Conservation (phyloP, 192 early-diverging fungal genomes). For the Backusella circina region DNA sequence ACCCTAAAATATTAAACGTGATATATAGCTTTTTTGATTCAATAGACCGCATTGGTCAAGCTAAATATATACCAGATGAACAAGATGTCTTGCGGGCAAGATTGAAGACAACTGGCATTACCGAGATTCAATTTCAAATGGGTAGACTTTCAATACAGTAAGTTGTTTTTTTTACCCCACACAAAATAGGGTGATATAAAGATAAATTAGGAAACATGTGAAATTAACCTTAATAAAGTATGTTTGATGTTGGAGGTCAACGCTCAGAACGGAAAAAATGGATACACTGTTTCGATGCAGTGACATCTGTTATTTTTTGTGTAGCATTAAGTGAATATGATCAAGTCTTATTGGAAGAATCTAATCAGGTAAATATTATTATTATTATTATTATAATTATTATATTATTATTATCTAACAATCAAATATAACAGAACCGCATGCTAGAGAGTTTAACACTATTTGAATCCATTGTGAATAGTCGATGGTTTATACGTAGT, state of each 20-base stretch:
- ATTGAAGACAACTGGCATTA: constrained; percentile 96
- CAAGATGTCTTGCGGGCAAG: constrained; percentile 94
- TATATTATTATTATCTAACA: constrained; percentile 3
- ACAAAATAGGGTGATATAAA: not conserved
- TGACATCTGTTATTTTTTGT: constrained; percentile 84
- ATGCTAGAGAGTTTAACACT: constrained; percentile 81
- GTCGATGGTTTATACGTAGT: constrained; percentile 77
- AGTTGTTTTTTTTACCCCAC: not conserved
- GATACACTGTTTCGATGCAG: constrained; percentile 75
- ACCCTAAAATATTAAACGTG: no score
- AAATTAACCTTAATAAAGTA: constrained; percentile 31
- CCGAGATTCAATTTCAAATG: constrained; percentile 93
- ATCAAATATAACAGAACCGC: constrained; percentile 62
- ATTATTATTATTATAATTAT: not conserved
- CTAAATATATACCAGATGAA: constrained; percentile 88
- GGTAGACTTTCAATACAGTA: constrained; percentile 83
- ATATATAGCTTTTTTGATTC: constrained; percentile 82
- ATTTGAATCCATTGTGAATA: constrained; percentile 83
- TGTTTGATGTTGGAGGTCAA: constrained; percentile 78
- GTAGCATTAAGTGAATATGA: constrained; percentile 84
- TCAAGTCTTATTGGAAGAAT: constrained; percentile 78
- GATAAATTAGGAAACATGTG: not conserved
- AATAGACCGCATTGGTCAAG: constrained; percentile 79
- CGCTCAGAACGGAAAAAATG: constrained; percentile 70
- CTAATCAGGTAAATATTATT: constrained; percentile 33